Base-by-base conservation (phyloP, 805 yeast species). In the Teunomyces pallodes region DNA sequence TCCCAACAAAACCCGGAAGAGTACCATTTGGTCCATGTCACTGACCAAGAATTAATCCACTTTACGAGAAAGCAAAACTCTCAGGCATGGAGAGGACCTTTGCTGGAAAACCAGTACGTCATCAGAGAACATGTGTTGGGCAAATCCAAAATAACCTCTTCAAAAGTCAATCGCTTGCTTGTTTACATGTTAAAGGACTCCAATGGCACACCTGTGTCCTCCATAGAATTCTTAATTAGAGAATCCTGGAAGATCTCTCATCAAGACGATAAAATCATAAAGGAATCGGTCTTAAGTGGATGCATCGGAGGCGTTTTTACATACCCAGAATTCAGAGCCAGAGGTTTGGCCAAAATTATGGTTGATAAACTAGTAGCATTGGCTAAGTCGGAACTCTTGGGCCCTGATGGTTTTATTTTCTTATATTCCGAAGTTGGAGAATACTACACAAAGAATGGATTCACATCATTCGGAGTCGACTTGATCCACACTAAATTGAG, bases 361-460 rank as follows among this genome's bases (percentile, higher is more conserved):
- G 57, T 71, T 26, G 73, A 70, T 50, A 61, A 65, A 50, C 48
- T 70, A 42, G 66, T 69, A 35, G 63, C 66, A 17, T 41, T 52
- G 20, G 54, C 62, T 24, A 60, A 60, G 48, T 36, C 27, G 3
- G 57, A 59, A 10, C 46, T 46, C 17, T 42, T 69, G 29, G 73
- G 71, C 2, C 47, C 47, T 2, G 65, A 65, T 33, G 76, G 75
- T 1, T 70, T 62, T 48, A 58, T 61, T 7, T 67, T 68, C 50
- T 62, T 74, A 47, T 72, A 73, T 54, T 70, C 76, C 2, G 78
- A 74, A 51, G 64, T 74, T 9, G 77, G 77, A 9, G 77, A 74
- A 45, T 74, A 70, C 57, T 74, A 74, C 51, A 46, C 59, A 42
- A 60, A 61, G 20, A 56, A 57, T 45, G 78, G 77, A 12, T 74